Conservation (phyloP, 768 basidiomycete genomes). For the Lyophyllum semitale region DNA sequence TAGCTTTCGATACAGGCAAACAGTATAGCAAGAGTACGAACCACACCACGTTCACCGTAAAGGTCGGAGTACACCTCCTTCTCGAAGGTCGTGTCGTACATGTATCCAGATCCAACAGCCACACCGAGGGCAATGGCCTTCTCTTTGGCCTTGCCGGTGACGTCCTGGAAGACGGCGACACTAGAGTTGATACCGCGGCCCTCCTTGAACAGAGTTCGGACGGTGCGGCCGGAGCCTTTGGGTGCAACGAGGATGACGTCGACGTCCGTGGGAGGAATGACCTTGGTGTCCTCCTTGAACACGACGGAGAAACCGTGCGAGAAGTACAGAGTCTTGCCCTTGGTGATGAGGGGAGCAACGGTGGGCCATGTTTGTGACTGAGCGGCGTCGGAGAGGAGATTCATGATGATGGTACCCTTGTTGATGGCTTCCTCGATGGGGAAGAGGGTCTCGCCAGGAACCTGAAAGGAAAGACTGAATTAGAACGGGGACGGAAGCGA, state of each 20-base stretch:
- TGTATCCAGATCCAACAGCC: slow-evolving; percentile 93
- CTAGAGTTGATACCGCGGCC: slow-evolving; percentile 97
- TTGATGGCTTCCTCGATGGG: slow-evolving; percentile 97
- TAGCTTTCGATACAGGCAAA: slow-evolving; percentile 4
- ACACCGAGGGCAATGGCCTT: slow-evolving; percentile 95
- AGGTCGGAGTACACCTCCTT: slow-evolving; percentile 99
- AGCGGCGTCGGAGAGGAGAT: slow-evolving; percentile 97
- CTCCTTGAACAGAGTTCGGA: slow-evolving; percentile 99
- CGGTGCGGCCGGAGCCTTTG: slow-evolving; percentile 98
- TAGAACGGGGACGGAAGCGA: not conserved
- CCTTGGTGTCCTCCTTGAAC: slow-evolving; percentile 95
- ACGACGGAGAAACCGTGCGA: slow-evolving; percentile 99
- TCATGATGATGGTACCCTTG: slow-evolving; percentile 98
- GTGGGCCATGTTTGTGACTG: slow-evolving; percentile 94
- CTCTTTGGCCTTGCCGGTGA: slow-evolving; percentile 96
- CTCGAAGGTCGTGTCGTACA: slow-evolving; percentile 99
- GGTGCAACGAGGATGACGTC: slow-evolving; percentile 99
- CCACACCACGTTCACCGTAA: slow-evolving; percentile 99
- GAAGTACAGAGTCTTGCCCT: slow-evolving; percentile 99
- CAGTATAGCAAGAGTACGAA: slow-evolving; percentile 44
- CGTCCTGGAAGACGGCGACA: slow-evolving; percentile 95
- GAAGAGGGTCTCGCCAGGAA: slow-evolving; percentile 97
- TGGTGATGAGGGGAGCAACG: slow-evolving; percentile 92
- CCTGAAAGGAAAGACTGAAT: slow-evolving; percentile 38
- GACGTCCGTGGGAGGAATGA: slow-evolving; percentile 90